Percentiles rank a stretch among this genome's conserved stretches.
phyloP scores from a whole-genome alignment of 2,329 filamentous ascomycete species.

The Grosmannia huntii region DNA sequence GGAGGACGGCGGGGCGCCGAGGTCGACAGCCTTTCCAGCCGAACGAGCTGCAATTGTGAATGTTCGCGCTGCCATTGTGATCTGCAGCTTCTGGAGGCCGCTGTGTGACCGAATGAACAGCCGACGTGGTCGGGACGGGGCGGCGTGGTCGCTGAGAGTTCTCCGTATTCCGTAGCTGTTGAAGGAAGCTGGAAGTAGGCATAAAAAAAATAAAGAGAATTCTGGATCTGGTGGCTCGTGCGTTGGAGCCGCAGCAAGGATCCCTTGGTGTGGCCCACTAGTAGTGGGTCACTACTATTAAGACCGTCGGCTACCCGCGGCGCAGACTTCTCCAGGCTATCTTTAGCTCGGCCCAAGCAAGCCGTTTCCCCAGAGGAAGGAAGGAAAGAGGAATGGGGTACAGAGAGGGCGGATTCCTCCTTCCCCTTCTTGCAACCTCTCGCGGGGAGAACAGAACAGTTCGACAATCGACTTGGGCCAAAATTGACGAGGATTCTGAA shows the following conservation, averaged over 20 bases:
- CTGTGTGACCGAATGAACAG: background rate
- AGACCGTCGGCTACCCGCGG: conserved; percentile 13
- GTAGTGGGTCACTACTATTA: background rate
- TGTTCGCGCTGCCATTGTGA: background rate
- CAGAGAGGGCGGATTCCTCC: background rate
- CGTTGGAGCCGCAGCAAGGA: background rate
- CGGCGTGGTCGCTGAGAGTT: background rate
- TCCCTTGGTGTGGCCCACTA: background rate
- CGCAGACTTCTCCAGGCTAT: background rate
- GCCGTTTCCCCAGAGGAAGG: background rate
- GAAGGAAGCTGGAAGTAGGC: background rate
- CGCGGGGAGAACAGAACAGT: background rate
- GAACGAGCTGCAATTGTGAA: background rate
- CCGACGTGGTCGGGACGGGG: background rate
- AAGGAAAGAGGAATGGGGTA: background rate
- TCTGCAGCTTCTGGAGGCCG: background rate
- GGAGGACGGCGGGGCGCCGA: background rate
- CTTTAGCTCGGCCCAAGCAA: conserved; percentile 2
- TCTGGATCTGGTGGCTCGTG: background rate
- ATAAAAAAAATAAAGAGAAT: background rate
- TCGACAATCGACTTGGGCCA: background rate
- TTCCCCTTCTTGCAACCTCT: background rate
- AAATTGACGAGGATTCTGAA: background rate
- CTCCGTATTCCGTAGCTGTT: background rate
- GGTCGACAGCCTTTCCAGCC: background rate